Evolutionary conservation across 345 rosid species (phyloP).

Genomic region (Populus alba): DNA sequence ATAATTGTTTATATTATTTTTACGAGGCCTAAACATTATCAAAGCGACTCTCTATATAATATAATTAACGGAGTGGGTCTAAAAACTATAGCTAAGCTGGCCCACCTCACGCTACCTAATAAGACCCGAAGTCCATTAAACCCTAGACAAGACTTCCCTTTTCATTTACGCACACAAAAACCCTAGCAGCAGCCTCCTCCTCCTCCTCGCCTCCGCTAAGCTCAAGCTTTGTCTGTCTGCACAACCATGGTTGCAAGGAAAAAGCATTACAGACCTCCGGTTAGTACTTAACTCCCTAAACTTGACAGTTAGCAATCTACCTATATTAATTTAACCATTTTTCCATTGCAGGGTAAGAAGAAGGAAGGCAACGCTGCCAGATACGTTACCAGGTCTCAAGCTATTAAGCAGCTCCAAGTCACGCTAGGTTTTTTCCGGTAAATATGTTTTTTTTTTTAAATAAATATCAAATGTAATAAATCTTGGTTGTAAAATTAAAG

Average conservation of each 20-base stretch:
- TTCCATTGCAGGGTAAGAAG: conserved; percentile 72
- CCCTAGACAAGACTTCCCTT: too few relatives aligned
- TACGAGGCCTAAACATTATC: too few relatives aligned
- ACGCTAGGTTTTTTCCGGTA: conserved; percentile 69
- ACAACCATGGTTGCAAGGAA: conserved; percentile 17
- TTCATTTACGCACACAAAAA: too few relatives aligned
- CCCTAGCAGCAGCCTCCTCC: background rate
- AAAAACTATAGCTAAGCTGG: too few relatives aligned
- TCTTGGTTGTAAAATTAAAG: background rate
- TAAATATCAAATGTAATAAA: background rate
- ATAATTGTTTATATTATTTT: too few relatives aligned
- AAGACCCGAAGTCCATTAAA: too few relatives aligned
- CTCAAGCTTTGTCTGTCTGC: background rate
- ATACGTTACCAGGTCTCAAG: conserved; percentile 86
- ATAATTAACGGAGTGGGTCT: too few relatives aligned
- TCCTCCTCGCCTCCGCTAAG: background rate
- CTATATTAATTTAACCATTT: background rate
- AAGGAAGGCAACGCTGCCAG: conserved; percentile 93
- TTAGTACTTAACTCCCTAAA: conserved; percentile 27
- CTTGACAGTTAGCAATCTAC: background rate
- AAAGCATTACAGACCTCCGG: conserved; percentile 88
- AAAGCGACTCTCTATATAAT: too few relatives aligned
- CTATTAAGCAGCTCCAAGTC: conserved; percentile 78
- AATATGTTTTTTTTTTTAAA: background rate
- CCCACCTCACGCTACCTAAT: too few relatives aligned